Conservation (phyloP, 306 rosid genomes). For the Rosa persica region DNA sequence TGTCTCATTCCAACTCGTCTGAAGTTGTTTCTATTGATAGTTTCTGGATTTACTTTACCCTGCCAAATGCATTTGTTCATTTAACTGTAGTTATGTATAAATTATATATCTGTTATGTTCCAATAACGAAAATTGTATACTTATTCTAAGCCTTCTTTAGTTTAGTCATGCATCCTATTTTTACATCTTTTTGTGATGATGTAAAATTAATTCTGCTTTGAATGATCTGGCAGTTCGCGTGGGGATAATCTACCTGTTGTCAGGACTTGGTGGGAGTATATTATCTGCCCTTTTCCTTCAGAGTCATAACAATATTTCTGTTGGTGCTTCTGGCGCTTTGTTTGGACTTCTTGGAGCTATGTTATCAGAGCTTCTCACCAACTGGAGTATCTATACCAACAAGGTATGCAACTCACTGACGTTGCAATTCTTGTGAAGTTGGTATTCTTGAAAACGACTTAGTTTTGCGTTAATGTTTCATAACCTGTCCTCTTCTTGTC, state of each 20-base stretch:
- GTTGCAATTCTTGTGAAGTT: not conserved
- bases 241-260: constrained; percentile 38
- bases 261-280: constrained; percentile 52
- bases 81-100: not conserved
- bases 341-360: constrained; percentile 57
- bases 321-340: constrained; percentile 55
- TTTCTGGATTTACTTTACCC: not conserved
- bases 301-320: constrained; percentile 31
- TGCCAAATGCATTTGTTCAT: not conserved
- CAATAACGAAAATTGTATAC: not conserved
- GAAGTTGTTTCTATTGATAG: not conserved
- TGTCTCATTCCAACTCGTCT: not conserved
- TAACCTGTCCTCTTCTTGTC: not conserved
- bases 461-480: not conserved
- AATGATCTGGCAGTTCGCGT: constrained; percentile 35
- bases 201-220: not conserved
- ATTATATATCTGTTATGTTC: not conserved
- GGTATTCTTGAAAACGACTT: not conserved
- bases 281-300: constrained; percentile 41
- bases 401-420: constrained; percentile 29
- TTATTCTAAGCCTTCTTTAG: not conserved
- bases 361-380: constrained; percentile 50
- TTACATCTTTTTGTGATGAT: not conserved
- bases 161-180: not conserved
- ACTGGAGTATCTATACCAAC: constrained; percentile 45